phyloP scores from a whole-genome alignment of 306 rosid species.

The Erythrophleum fordii region DNA sequence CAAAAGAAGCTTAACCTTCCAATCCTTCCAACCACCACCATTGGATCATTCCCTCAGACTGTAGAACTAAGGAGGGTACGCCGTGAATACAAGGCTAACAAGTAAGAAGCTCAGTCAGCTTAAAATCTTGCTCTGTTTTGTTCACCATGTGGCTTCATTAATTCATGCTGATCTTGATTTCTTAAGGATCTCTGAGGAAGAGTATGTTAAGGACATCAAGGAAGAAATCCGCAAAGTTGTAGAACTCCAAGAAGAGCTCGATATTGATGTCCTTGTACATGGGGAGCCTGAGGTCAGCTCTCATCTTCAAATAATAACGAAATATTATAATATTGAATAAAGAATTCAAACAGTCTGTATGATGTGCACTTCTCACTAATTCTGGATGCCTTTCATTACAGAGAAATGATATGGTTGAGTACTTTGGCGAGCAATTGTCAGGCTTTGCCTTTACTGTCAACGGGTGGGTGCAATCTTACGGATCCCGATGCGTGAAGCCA shows the following conservation, averaged over 20 bases:
- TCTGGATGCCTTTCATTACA: constrained; percentile 47
- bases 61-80: constrained; percentile 86
- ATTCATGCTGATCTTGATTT: constrained; percentile 23
- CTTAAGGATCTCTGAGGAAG: constrained; percentile 83
- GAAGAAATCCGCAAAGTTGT: constrained; percentile 81
- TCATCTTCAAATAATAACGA: constrained; percentile 12
- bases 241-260: constrained; percentile 87
- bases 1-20: constrained; percentile 97
- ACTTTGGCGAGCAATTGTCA: constrained; percentile 90
- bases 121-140: constrained; percentile 21
- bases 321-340: background rate
- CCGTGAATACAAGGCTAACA: constrained; percentile 92
- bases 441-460: constrained; percentile 89
- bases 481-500: constrained; percentile 97
- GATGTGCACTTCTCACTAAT: constrained; percentile 32
- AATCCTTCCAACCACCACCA: constrained; percentile 92
- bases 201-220: constrained; percentile 71
- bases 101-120: constrained; percentile 52
- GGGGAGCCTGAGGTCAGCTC: constrained; percentile 92
- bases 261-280: constrained; percentile 91
- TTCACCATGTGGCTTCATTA: constrained; percentile 26
- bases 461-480: constrained; percentile 98
- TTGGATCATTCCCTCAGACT: constrained; percentile 97
- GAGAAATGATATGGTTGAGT: constrained; percentile 98
- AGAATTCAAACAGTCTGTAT: background rate